Conservation (phyloP, 805 yeast genomes). For the Candida patagonica region DNA sequence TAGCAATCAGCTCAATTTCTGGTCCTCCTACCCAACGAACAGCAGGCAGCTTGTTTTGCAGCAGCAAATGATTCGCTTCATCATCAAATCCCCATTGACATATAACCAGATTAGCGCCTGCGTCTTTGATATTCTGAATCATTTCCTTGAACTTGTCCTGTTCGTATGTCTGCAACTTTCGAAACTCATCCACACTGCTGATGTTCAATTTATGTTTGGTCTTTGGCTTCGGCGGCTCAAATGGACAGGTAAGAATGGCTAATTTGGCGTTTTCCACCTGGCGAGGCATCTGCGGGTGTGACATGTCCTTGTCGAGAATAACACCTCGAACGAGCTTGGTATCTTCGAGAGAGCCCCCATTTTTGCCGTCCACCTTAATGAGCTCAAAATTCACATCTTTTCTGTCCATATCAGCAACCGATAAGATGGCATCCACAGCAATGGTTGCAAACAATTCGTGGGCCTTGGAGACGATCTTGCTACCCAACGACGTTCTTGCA, state of each 20-base stretch:
- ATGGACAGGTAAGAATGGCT: slow-evolving; percentile 95
- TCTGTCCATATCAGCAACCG: slow-evolving; percentile 86
- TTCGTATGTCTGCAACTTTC: slow-evolving; percentile 84
- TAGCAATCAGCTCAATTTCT: slow-evolving; percentile 89
- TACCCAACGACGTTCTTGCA: slow-evolving; percentile 89
- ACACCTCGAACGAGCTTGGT: slow-evolving; percentile 84
- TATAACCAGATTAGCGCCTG: slow-evolving; percentile 93
- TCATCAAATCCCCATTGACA: slow-evolving; percentile 99
- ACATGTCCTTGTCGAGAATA: slow-evolving; percentile 88
- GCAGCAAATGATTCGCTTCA: slow-evolving; percentile 88
- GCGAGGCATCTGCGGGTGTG: slow-evolving; percentile 98
- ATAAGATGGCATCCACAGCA: slow-evolving; percentile 92
- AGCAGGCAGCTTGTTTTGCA: slow-evolving; percentile 85
- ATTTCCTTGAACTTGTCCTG: slow-evolving; percentile 82
- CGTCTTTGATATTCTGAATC: slow-evolving; percentile 74
- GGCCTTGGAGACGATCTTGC: slow-evolving; percentile 88
- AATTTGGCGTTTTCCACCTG: slow-evolving; percentile 67
- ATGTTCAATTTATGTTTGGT: slow-evolving; percentile 96
- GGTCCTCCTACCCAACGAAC: slow-evolving; percentile 99
- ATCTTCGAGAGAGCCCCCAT: slow-evolving; percentile 88
- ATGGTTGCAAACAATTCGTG: slow-evolving; percentile 91
- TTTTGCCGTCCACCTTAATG: slow-evolving; percentile 90
- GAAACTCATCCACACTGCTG: slow-evolving; percentile 87
- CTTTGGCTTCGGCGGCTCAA: slow-evolving; percentile 99
- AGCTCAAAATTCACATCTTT: slow-evolving; percentile 96